Evolutionary conservation across 148 eudicot genomes (phyloP).

Genomic region (Amaranthus palmeri): DNA sequence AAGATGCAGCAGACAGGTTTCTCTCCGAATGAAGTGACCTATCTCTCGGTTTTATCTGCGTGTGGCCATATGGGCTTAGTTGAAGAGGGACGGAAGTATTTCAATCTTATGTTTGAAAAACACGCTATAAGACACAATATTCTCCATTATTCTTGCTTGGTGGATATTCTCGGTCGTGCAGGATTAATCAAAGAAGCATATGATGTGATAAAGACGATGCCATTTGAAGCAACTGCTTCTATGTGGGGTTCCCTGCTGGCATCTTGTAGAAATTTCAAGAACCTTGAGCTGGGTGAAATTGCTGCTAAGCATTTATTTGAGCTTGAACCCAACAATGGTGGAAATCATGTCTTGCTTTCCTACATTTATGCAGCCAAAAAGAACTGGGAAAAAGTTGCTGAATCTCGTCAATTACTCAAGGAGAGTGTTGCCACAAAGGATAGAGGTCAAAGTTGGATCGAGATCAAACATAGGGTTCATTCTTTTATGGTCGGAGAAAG

Average conservation of each 20-base stretch:
- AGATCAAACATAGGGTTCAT: conserved; percentile 52
- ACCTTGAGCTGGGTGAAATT: conserved; percentile 57
- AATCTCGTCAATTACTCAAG: conserved; percentile 46
- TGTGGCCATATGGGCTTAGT: conserved; percentile 76
- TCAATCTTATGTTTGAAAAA: conserved; percentile 42
- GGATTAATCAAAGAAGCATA: conserved; percentile 61
- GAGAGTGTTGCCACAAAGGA: conserved; percentile 54
- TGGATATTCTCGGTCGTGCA: conserved; percentile 67
- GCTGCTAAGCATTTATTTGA: conserved; percentile 69
- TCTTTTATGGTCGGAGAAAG: conserved; percentile 69
- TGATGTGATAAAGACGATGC: conserved; percentile 54
- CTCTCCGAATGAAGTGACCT: conserved; percentile 66
- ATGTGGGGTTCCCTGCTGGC: conserved; percentile 80
- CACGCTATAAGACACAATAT: conserved; percentile 48
- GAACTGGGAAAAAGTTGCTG: conserved; percentile 62
- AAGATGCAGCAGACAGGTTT: conserved; percentile 75
- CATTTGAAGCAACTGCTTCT: conserved; percentile 67
- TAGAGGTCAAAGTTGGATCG: conserved; percentile 75
- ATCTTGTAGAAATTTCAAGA: conserved; percentile 52
- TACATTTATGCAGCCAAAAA: conserved; percentile 59
- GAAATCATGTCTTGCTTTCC: conserved; percentile 74
- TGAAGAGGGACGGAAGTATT: conserved; percentile 50
- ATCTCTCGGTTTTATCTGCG: conserved; percentile 57
- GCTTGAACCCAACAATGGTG: conserved; percentile 66
- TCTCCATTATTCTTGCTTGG: conserved; percentile 69